These are phyloP conservation scores for Nematocida ironsii DNA, from an alignment of 371 early-diverging fungal species.

Conservation along the genomic window DNA sequence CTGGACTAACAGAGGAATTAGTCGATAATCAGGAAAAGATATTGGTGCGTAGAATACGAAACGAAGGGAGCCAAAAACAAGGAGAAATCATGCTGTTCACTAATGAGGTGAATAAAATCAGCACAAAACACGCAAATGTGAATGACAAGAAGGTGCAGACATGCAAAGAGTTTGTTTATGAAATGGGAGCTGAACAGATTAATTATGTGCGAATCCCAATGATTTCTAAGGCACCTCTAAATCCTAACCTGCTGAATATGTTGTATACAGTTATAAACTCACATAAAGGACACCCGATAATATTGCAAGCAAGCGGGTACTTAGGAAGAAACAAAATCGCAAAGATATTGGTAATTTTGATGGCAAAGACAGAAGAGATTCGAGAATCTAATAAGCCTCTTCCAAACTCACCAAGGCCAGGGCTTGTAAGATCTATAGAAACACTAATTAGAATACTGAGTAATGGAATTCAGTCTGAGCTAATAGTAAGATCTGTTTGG, in stretches of 20 bases:
- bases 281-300: neutral
- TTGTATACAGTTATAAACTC: neutral
- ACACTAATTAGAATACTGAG: constrained; percentile 25
- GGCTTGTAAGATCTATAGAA: constrained; percentile 11
- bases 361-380: neutral
- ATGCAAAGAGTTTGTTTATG: constrained; percentile 38
- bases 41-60: constrained; percentile 72
- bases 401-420: neutral
- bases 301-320: constrained; percentile 50
- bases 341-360: neutral
- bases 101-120: neutral
- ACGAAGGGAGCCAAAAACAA: constrained; percentile 69
- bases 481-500: constrained; percentile 9
- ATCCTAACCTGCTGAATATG: constrained; percentile 18
- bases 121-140: constrained; percentile 25
- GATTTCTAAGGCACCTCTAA: constrained; percentile 18
- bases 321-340: constrained; percentile 16
- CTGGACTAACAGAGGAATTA: constrained; percentile 74
- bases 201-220: constrained; percentile 38
- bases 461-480: constrained; percentile 16
- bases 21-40: constrained; percentile 74
- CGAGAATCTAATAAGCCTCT: neutral
- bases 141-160: constrained; percentile 30
- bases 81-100: constrained; percentile 48
- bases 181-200: neutral